A percentile compares a stretch with the other conserved stretches of the same genome.
Conservation (phyloP, 2,329 filamentous ascomycete species). For the Penicillium hesseltinei region DNA sequence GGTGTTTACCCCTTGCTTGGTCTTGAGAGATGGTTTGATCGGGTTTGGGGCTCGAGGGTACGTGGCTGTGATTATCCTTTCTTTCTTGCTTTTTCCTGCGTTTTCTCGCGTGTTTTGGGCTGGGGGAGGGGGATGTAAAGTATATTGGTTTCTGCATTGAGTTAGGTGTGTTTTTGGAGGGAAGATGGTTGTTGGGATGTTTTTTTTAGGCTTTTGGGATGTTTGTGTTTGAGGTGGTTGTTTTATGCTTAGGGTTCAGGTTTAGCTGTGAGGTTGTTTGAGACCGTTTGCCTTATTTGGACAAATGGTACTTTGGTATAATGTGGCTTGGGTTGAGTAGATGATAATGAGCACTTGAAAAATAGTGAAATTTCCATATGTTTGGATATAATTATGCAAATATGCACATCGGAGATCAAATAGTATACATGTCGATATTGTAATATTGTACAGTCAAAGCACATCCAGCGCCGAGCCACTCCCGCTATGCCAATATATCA, state of each 20-base stretch:
- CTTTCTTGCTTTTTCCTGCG: background rate
- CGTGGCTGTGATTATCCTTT: conserved; percentile 7
- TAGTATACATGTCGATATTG: conserved; percentile 11
- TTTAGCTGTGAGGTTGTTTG: background rate
- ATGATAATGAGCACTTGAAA: background rate
- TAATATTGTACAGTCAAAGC: conserved; percentile 9
- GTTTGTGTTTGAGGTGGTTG: background rate
- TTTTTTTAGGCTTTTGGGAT: background rate
- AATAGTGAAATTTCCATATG: background rate
- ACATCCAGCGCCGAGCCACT: conserved; percentile 14
- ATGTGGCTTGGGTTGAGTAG: background rate
- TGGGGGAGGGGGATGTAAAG: background rate
- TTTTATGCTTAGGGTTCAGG: background rate
- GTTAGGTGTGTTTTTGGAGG: background rate
- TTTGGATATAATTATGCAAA: background rate
- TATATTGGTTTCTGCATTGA: background rate
- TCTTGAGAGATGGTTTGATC: background rate
- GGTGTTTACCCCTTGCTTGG: conserved; percentile 18
- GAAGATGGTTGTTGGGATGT: background rate
- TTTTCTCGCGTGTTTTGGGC: conserved; percentile 1
- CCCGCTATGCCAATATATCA: conserved; percentile 21
- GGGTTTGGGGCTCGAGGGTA: conserved; percentile 5
- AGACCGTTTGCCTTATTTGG: background rate
- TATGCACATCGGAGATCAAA: background rate
- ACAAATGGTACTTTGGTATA: background rate